Percentiles rank a stretch among this genome's conserved stretches.
phyloP scores from a whole-genome alignment of 345 rosid genomes.

The Ceriops decandra region DNA sequence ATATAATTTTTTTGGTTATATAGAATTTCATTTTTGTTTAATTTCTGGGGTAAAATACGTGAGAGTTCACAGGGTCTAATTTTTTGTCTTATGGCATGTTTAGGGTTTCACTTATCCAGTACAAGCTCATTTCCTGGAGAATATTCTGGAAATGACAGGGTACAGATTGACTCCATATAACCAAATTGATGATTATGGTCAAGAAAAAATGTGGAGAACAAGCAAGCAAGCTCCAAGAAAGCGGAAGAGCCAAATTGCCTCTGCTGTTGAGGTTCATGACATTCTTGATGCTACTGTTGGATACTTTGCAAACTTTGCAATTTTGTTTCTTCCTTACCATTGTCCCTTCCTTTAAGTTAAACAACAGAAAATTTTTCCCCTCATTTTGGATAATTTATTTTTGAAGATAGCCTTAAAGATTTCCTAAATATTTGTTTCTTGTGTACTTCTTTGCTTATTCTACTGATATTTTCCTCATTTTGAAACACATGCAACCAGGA shows the following conservation, averaged over 20 bases:
- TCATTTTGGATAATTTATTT: too few relatives aligned
- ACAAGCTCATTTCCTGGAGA: conserved; percentile 65
- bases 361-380: background rate
- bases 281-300: conserved; percentile 2
- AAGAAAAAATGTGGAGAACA: conserved; percentile 82
- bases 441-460: too few relatives aligned
- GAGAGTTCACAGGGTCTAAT: conserved; percentile 3
- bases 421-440: too few relatives aligned
- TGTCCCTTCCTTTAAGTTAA: conserved; percentile 9
- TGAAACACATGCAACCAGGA: conserved; percentile 42
- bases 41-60: background rate
- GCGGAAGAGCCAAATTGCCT: conserved; percentile 84
- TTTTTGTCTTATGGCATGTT: conserved; percentile 25
- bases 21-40: background rate
- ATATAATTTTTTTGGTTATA: background rate
- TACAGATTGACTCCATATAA: conserved; percentile 70
- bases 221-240: conserved; percentile 76
- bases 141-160: conserved; percentile 68
- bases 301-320: conserved; percentile 8
- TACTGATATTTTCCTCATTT: background rate
- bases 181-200: conserved; percentile 92
- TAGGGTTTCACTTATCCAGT: conserved; percentile 88
- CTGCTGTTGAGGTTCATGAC: conserved; percentile 68
- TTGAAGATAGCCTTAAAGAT: too few relatives aligned
- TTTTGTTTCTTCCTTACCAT: conserved; percentile 9